Evolutionary conservation across 768 basidiomycete species (phyloP).

Genomic region (Favolaschia claudopus): DNA sequence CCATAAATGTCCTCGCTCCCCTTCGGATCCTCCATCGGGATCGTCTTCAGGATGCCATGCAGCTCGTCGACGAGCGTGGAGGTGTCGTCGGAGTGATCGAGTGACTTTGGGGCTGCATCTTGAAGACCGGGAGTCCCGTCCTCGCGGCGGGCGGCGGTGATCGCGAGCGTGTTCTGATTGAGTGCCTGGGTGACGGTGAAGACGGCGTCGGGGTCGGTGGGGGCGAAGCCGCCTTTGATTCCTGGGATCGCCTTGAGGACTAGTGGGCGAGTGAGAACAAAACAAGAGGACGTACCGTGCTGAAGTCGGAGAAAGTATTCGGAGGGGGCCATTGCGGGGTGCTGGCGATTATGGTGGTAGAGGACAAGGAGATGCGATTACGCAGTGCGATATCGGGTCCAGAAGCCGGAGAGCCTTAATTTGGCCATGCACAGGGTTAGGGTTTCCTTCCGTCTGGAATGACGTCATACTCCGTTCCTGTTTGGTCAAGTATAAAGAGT

Average conservation of each 20-base stretch:
- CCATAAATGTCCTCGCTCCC: slow-evolving; percentile 81
- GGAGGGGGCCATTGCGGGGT: slow-evolving; percentile 32
- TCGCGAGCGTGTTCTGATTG: slow-evolving; percentile 45
- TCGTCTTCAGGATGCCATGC: slow-evolving; percentile 59
- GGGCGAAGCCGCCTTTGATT: slow-evolving; percentile 78
- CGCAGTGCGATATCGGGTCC: slow-evolving; percentile 5
- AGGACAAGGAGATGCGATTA: slow-evolving; percentile 14
- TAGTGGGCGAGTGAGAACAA: background rate
- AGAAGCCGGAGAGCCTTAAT: background rate
- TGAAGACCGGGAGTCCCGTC: slow-evolving; percentile 54
- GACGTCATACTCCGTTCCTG: slow-evolving; percentile 4
- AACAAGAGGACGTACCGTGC: slow-evolving; percentile 50
- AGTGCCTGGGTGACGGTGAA: slow-evolving; percentile 55
- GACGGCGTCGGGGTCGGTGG: slow-evolving; percentile 66
- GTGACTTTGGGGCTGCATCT: slow-evolving; percentile 49
- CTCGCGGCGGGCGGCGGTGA: slow-evolving; percentile 57
- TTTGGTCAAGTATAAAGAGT: background rate
- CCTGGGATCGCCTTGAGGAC: slow-evolving; percentile 50
- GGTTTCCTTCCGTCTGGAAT: background rate
- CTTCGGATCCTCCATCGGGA: slow-evolving; percentile 63
- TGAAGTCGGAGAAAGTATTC: slow-evolving; percentile 69
- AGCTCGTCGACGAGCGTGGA: slow-evolving; percentile 65
- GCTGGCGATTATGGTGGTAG: slow-evolving; percentile 50
- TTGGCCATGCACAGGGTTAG: background rate
- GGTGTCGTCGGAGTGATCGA: slow-evolving; percentile 42